Base-by-base conservation (phyloP, 2,329 filamentous ascomycete genomes). In the Paramyrothecium sp. region DNA sequence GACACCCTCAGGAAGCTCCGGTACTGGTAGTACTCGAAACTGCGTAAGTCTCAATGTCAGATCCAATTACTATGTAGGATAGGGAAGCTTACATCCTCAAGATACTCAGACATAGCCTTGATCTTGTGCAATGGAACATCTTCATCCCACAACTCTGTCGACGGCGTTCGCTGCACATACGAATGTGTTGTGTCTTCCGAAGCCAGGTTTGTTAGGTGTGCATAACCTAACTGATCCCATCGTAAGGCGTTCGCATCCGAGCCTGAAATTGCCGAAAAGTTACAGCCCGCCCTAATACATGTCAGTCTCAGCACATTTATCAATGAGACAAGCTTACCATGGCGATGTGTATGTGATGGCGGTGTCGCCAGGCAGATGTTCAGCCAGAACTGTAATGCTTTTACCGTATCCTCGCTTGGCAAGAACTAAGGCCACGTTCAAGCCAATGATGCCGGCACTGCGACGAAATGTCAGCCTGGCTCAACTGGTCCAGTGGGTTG, bases 191-290 rank as follows among this genome's bases (percentile, higher is more conserved):
- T 58, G 1, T 60, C 46, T 7, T 67, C 59, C 7, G 63, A 58
- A 11, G 72, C 72, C 12, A 76, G 58, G 53, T 62, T 61, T 2
- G 61, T 65, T 19, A 77, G 66, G 41, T 75, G 64, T 13, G 65
- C 63, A 50, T 77, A 78, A 1, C 75, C 74, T 10, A 69, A 53
- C 2, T 65, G 68, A 54, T 78, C 75, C 74, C 74, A 77, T 21
- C 69, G 68, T 41, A 77, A 58, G 0, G 73, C 74, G 50, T 76
- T 76, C 13, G 61, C 56, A 54, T 77, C 73, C n/a, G 59, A 69
- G n/a, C 73, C 73, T 1, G 74, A 76, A 44, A 77, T 73, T 33
- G 71, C 49, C 2, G 75, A 77, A 60, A 76, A 76, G 57, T 77
- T 77, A 56, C 71, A 74, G 10, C 74, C 74, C 7, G 75, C 74